Conservation (phyloP, 176 grass and related monocot species). For the Puccinellia tenuiflora region DNA sequence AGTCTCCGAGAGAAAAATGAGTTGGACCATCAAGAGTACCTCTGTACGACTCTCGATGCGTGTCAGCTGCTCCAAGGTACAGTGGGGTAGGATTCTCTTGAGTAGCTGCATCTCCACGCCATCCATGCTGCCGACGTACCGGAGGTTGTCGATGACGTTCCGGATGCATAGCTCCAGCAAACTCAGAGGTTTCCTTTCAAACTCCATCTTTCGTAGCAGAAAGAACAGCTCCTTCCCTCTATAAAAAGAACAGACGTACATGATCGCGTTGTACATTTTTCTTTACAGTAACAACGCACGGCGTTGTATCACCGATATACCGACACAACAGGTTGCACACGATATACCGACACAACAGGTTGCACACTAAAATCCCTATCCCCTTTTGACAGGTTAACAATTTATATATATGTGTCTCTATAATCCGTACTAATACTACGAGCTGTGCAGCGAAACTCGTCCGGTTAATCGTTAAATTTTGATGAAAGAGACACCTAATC, state of each 20-base stretch:
- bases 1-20: neutral
- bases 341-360: neutral
- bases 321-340: no score
- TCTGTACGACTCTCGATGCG: constrained; percentile 16
- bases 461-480: neutral
- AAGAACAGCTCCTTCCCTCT: neutral
- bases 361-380: neutral
- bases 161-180: constrained; percentile 43
- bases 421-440: neutral
- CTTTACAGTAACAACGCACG: no score
- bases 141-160: constrained; percentile 36
- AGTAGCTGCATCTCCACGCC: constrained; percentile 37
- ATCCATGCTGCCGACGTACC: constrained; percentile 12
- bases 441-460: neutral
- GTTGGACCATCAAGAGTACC: neutral
- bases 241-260: no score
- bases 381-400: neutral
- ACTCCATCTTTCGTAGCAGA: constrained; percentile 14
- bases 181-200: constrained; percentile 25
- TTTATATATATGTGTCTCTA: no score
- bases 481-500: neutral
- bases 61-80: constrained; percentile 29
- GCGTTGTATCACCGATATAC: no score
- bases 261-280: no score
- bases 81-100: constrained; percentile 46